Evolutionary conservation across 495 filamentous ascomycete genomes (phyloP).

Genomic region (Daldinia caldariorum): DNA sequence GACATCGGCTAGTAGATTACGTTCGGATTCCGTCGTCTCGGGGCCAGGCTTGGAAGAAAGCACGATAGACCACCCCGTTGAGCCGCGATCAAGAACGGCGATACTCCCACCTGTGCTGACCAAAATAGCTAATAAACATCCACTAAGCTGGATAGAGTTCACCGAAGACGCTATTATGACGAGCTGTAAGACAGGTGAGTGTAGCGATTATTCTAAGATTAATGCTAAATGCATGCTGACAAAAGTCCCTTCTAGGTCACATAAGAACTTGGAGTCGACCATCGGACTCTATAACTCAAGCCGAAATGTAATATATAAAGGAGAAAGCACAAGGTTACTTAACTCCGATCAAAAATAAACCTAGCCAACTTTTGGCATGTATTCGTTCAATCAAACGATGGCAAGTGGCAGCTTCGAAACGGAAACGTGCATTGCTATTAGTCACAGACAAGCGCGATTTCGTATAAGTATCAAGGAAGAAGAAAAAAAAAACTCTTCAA

Average conservation of each 20-base stretch:
- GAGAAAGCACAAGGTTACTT: background rate
- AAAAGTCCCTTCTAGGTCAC: slow-evolving; percentile 67
- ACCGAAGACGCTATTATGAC: slow-evolving; percentile 91
- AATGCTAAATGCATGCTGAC: slow-evolving; percentile 25
- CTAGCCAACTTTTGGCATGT: slow-evolving; percentile 19
- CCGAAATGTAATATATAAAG: slow-evolving; percentile 22
- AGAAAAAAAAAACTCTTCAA: slow-evolving; percentile 13
- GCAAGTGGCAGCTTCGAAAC: background rate
- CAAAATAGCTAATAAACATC: slow-evolving; percentile 86
- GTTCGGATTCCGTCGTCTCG: slow-evolving; percentile 72
- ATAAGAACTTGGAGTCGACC: slow-evolving; percentile 89
- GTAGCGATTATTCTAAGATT: slow-evolving; percentile 11
- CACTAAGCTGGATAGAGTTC: slow-evolving; percentile 88
- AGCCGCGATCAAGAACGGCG: slow-evolving; percentile 80
- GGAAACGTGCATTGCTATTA: background rate
- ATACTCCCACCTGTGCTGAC: slow-evolving; percentile 94
- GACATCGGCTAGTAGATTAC: slow-evolving; percentile 64
- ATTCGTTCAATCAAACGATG: slow-evolving; percentile 18
- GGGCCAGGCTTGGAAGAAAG: slow-evolving; percentile 58
- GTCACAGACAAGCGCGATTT: slow-evolving; percentile 26
- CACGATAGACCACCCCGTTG: slow-evolving; percentile 77
- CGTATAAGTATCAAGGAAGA: slow-evolving; percentile 7
- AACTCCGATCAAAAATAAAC: background rate
- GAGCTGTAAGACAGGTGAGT: slow-evolving; percentile 84
- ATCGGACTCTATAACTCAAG: slow-evolving; percentile 46